Percentiles rank a stretch among this genome's conserved stretches.
Evolutionary conservation across 331 rosid genomes (phyloP).

Genomic region (Quercus phellos): DNA sequence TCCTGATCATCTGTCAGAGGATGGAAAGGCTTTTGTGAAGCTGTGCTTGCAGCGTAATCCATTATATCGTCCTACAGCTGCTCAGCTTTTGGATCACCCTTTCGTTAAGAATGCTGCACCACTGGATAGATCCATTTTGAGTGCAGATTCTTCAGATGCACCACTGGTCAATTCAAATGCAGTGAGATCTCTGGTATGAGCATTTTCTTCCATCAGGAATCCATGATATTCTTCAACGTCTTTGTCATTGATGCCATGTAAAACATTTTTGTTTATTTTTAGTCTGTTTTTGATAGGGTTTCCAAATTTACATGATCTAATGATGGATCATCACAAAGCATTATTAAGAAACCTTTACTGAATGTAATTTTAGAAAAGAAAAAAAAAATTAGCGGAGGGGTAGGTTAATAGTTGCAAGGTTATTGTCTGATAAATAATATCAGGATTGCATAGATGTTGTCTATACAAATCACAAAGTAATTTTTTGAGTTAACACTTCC

Average conservation of each 20-base stretch:
- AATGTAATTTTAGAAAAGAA: neutral
- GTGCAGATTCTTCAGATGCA: conserved; percentile 52
- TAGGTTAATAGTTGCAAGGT: neutral
- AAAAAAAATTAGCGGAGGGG: neutral
- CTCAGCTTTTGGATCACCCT: conserved; percentile 76
- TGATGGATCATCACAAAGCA: neutral
- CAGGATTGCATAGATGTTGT: neutral
- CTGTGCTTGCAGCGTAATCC: conserved; percentile 87
- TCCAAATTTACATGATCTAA: neutral
- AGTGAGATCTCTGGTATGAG: conserved; percentile 60
- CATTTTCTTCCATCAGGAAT: conserved; percentile 24
- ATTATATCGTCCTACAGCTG: conserved; percentile 77
- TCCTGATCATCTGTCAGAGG: conserved; percentile 78
- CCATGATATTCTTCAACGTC: neutral
- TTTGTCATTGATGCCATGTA: neutral
- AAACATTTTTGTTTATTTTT: neutral
- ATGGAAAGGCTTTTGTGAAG: conserved; percentile 84
- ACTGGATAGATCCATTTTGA: conserved; percentile 61
- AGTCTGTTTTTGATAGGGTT: neutral
- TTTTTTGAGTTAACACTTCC: neutral
- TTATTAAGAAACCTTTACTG: neutral
- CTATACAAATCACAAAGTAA: neutral
- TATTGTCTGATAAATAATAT: neutral
- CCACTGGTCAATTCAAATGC: conserved; percentile 45
- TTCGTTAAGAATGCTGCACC: conserved; percentile 83